Evolutionary conservation across 1,139 yeast species (phyloP), one percentile per base, ranked within the genome.

Genomic region (Lodderomyces margitis): DNA sequence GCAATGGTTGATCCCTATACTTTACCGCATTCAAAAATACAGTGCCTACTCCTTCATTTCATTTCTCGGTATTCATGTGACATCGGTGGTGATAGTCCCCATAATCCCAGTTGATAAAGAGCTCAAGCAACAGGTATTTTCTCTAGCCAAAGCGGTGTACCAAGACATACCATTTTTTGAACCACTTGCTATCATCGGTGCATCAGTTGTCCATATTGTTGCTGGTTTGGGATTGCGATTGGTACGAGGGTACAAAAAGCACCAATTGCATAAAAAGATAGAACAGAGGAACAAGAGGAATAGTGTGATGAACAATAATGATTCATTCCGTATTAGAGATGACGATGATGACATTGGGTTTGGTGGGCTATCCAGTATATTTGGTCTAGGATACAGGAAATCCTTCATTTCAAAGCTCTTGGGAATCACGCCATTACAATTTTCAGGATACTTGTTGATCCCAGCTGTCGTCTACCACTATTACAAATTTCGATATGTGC

Each of bases 111-210:
- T 66, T 11, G 64, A 63, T 0, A 15, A 19, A n/a, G 51, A 45
- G 11, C 42, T 68, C 2, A 78, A 79, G 10, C 77, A 82, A 44
- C 81, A 82, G 40, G 56, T 81, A 12, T 68, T 86, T 45, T 78
- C 81, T 46, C 67, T 82, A 62, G 78, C 83, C 0, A 65, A 89
- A 37, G 75, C 81, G 8, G 55, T 86, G 0, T 86, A 85, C 57
- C 86, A 80, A 42, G 50, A 57, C 7, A 59, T 71, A 2, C 74
- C 81, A 0, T 50, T 63, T 1, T 60, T 79, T 14, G 92, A 84
- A 54, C 58, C 62, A 6, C 41, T 68, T 0, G 52, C 75, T 20
- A 74, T 82, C 0, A 60, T 72, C 40, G 81, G 80, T 0, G 64
- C 82, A 0, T 60, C 71, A 1, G 56, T 63, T 0, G 52, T 64